Base-by-base conservation (phyloP, 139 green algal genomes). In the Mesotaenium endlicherianum region DNA sequence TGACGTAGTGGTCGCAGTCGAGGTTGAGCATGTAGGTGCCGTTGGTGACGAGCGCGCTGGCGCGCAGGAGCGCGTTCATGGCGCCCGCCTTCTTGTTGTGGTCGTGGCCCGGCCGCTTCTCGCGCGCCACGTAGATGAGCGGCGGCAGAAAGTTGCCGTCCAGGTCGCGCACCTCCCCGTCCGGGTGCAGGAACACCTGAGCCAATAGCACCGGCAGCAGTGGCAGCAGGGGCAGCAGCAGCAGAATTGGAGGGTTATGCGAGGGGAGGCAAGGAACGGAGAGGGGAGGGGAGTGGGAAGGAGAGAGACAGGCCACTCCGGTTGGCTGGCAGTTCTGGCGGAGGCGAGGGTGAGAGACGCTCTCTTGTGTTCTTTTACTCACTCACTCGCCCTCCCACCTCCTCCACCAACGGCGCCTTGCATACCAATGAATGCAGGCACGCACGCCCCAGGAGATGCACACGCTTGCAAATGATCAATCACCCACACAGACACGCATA, bases 61-160 rank as follows among this genome's bases (percentile, higher is more conserved):
- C 74, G 31, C 82, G 59, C 49, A 88, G 3, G 4, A 88, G 76
- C 6, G 82, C 82, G 41, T 88, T 88, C 75, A 88, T 88, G 14
- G 82, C 82, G 36, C 82, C 82, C 5, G 82, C 82, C 78, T 88
- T 88, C 82, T 88, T 88, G 67, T 88, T 84, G 76, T 88, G 82
- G 30, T 88, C 82, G 50, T 72, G 30, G 1, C 82, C 75, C 17
- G 82, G 82, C 34, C 82, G 43, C 41, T 88, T 88, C 34, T 88
- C 82, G 1, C 82, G 58, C 40, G 82, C 87, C 8, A 88, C 76
- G 64, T 88, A 88, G 20, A 88, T 42, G 8, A 88, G 53, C n/a
- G 55, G 75, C 40, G 82, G 82, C 30, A 88, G 55, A 1, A 72
- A 14, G 40, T 64, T 26, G 20, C 75, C 82, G 6, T 85, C 64